Evolutionary conservation across 2,329 filamentous ascomycete species (phyloP).

Genomic region (Penicillium polonicum): DNA sequence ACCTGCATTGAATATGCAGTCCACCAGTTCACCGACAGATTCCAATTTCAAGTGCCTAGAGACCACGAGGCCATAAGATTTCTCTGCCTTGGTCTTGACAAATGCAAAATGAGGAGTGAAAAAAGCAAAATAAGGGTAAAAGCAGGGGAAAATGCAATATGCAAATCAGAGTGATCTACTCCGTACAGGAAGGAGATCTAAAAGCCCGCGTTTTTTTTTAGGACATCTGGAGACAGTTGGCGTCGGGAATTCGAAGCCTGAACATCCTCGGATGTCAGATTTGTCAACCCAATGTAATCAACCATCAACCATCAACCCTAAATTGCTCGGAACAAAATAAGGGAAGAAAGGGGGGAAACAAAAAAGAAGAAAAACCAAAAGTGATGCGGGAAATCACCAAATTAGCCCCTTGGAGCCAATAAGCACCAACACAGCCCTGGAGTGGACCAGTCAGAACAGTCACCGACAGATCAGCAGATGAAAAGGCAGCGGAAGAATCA

Average conservation of each 20-base stretch:
- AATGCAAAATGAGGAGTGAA: neutral
- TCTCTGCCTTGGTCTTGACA: neutral
- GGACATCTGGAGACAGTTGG: neutral
- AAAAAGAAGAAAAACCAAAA: neutral
- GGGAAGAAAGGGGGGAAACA: too few species aligned
- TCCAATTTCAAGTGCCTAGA: neutral
- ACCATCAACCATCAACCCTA: neutral
- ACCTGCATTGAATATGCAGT: conserved; percentile 4
- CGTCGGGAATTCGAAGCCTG: neutral
- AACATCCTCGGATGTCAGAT: neutral
- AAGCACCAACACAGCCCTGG: neutral
- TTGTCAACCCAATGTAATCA: neutral
- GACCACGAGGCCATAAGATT: conserved; percentile 3
- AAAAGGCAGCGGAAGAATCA: conserved; percentile 2
- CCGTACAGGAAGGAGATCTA: neutral
- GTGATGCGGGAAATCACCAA: neutral
- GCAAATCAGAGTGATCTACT: neutral
- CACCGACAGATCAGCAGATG: conserved; percentile 7
- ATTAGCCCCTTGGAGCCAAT: neutral
- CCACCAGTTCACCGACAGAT: conserved; percentile 1
- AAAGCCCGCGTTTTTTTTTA: neutral
- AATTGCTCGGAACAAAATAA: neutral
- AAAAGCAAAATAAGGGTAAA: conserved; percentile 4
- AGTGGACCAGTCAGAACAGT: neutral
- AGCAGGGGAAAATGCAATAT: conserved; percentile 3